Conservation (phyloP, 2,329 filamentous ascomycete genomes). For the Aureobasidium vineae region DNA sequence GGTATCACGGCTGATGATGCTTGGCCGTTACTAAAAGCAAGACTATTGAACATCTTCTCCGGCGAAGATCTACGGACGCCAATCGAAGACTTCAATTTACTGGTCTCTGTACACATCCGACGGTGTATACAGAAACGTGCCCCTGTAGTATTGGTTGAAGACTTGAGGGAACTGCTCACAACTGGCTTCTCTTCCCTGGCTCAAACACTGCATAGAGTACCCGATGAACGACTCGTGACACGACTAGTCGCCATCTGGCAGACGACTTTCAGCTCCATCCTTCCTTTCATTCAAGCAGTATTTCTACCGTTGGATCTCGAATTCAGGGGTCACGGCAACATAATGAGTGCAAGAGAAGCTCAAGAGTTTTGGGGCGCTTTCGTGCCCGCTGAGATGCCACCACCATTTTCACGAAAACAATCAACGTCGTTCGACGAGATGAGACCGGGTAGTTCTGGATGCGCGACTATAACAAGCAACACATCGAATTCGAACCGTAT, state of each 20-base stretch:
- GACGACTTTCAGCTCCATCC: conserved; percentile 81
- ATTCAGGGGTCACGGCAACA: conserved; percentile 76
- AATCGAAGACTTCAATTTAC: conserved; percentile 77
- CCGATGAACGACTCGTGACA: conserved; percentile 86
- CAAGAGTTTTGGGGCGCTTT: conserved; percentile 82
- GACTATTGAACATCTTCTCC: conserved; percentile 74
- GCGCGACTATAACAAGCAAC: conserved; percentile 35
- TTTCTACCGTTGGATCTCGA: conserved; percentile 92
- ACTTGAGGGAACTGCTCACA: conserved; percentile 70
- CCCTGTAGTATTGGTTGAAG: conserved; percentile 70
- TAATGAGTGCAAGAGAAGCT: conserved; percentile 76
- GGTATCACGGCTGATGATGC: conserved; percentile 66
- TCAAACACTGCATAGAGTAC: conserved; percentile 71
- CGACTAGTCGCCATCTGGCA: conserved; percentile 93
- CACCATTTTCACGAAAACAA: background rate
- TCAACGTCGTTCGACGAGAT: conserved; percentile 41
- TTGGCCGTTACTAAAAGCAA: conserved; percentile 76
- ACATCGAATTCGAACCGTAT: conserved; percentile 33
- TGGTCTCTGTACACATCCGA: conserved; percentile 76
- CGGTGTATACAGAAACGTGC: conserved; percentile 72
- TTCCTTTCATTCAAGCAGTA: conserved; percentile 93
- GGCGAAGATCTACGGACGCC: conserved; percentile 77
- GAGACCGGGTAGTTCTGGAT: conserved; percentile 43
- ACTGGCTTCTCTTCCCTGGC: conserved; percentile 85
- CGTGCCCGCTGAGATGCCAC: conserved; percentile 47